Conservation (phyloP, 2,329 filamentous ascomycete species). For the Colletotrichum abscissum region DNA sequence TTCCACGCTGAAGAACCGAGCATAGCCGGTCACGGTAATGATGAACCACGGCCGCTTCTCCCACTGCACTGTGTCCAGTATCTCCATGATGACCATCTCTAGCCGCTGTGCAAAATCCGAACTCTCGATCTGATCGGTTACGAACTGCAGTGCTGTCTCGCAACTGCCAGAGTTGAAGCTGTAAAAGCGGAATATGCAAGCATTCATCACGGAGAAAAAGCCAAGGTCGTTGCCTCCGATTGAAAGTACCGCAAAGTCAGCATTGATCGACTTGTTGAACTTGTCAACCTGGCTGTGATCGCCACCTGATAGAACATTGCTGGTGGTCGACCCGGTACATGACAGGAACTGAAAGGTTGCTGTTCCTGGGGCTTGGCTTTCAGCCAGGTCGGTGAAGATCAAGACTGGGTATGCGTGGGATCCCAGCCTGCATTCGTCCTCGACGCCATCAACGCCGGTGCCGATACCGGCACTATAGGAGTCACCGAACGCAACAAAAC, state of each 20-base stretch:
- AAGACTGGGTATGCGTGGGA: constrained; percentile 54
- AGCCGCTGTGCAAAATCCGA: constrained; percentile 53
- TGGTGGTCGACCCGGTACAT: constrained; percentile 57
- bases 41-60: constrained; percentile 56
- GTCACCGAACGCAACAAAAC: constrained; percentile 56
- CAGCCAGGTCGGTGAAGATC: constrained; percentile 50
- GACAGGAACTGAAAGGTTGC: constrained; percentile 57
- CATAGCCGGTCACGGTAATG: constrained; percentile 59
- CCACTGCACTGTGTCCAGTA: constrained; percentile 56
- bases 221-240: constrained; percentile 61
- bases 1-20: constrained; percentile 58
- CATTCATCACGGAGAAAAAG: constrained; percentile 62
- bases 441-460: constrained; percentile 52
- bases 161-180: constrained; percentile 60
- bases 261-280: constrained; percentile 50
- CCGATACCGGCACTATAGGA: constrained; percentile 62
- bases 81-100: constrained; percentile 52
- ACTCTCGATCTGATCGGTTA: constrained; percentile 47
- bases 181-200: constrained; percentile 62
- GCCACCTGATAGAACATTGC: constrained; percentile 50
- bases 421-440: constrained; percentile 55
- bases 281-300: constrained; percentile 53
- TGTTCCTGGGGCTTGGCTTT: constrained; percentile 39
- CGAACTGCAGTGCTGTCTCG: constrained; percentile 49
- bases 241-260: constrained; percentile 58